Evolutionary conservation across 2,329 filamentous ascomycete genomes (phyloP).

Genomic region (Xylariomycetidae sp.): DNA sequence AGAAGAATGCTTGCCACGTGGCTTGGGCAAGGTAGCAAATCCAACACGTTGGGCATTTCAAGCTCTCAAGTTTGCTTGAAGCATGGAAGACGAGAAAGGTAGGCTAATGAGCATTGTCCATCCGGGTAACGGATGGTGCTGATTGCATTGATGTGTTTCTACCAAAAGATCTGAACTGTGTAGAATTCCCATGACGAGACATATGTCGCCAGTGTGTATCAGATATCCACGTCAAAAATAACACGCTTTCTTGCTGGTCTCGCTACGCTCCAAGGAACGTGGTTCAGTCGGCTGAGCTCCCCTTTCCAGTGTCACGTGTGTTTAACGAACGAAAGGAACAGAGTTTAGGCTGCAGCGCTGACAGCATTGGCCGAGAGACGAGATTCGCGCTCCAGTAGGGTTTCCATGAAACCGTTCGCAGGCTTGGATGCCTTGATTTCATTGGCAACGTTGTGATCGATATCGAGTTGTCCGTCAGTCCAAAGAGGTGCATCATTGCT

Average conservation of each 20-base stretch:
- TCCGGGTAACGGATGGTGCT: slow-evolving; percentile 21
- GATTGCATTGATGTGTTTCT: slow-evolving; percentile 22
- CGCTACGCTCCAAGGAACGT: slow-evolving; percentile 29
- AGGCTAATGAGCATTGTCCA: slow-evolving; percentile 25
- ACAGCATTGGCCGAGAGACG: slow-evolving; percentile 21
- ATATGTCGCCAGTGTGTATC: background rate
- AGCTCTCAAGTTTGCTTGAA: slow-evolving; percentile 3
- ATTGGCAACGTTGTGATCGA: slow-evolving; percentile 55
- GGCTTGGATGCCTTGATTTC: slow-evolving; percentile 48
- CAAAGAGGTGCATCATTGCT: slow-evolving; percentile 69
- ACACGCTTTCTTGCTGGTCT: slow-evolving; percentile 7
- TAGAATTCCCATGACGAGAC: slow-evolving; percentile 11
- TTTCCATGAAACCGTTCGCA: slow-evolving; percentile 44
- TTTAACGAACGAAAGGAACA: slow-evolving; percentile 6
- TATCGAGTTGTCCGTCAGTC: slow-evolving; percentile 81
- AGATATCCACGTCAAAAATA: background rate
- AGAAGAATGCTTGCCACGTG: too few relatives aligned
- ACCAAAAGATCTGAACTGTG: slow-evolving; percentile 10
- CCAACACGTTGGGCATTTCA: slow-evolving; percentile 1
- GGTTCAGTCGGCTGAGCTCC: slow-evolving; percentile 27
- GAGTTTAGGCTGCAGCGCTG: slow-evolving; percentile 27
- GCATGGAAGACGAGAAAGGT: too few relatives aligned
- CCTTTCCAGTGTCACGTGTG: slow-evolving; percentile 12
- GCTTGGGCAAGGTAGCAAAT: background rate
- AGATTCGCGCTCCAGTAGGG: slow-evolving; percentile 51